phyloP scores from a whole-genome alignment of 164 flowering plant genomes.

The Tinospora cordifolia region DNA sequence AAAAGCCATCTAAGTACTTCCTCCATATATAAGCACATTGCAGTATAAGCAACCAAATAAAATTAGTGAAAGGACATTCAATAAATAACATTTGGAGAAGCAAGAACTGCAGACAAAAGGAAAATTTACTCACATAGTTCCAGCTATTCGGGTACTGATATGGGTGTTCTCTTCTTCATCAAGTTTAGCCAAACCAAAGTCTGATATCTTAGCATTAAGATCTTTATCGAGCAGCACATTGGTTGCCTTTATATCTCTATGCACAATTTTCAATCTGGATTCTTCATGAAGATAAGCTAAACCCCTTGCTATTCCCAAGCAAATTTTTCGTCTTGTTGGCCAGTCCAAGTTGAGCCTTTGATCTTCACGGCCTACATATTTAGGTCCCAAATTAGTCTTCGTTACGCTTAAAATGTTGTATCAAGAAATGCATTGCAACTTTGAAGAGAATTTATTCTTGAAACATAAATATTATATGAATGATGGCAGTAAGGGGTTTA shows the following conservation, averaged over 20 bases:
- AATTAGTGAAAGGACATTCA: background rate
- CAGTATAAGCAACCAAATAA: no score
- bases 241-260: constrained; percentile 65
- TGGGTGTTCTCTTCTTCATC: constrained; percentile 68
- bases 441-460: background rate
- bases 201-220: constrained; percentile 70
- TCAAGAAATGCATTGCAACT: background rate
- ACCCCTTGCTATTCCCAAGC: constrained; percentile 57
- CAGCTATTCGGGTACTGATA: constrained; percentile 71
- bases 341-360: constrained; percentile 42
- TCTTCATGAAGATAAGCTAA: constrained; percentile 66
- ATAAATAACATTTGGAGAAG: background rate
- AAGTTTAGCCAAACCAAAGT: constrained; percentile 77
- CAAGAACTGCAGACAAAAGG: background rate
- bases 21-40: no score
- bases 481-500: constrained; percentile 5
- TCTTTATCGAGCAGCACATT: constrained; percentile 63
- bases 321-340: constrained; percentile 50
- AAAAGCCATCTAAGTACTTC: no score
- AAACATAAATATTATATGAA: constrained; percentile 2
- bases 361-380: constrained; percentile 27
- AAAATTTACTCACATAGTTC: constrained; percentile 53
- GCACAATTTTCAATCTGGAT: constrained; percentile 58
- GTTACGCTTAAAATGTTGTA: no score
- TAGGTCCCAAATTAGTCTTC: background rate